These are phyloP conservation scores for Amanita subjunquillea DNA, from an alignment of 768 basidiomycete species.

Conservation along the genomic window DNA sequence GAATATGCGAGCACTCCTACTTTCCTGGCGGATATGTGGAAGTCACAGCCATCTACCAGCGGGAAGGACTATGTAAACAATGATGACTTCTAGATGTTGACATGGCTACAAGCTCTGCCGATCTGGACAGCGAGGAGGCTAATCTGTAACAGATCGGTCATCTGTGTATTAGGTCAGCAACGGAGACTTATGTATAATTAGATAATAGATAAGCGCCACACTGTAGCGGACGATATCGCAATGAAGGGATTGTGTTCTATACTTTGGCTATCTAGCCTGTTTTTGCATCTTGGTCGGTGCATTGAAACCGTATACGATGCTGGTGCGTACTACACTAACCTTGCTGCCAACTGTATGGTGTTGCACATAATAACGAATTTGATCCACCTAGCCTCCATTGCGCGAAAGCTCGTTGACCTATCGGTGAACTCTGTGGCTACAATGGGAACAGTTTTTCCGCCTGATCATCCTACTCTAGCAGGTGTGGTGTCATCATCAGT, in stretches of 20 bases:
- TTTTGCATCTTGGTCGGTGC: slow-evolving; percentile 5
- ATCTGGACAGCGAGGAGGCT: background rate
- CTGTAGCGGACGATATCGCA: background rate
- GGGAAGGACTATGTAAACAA: slow-evolving; percentile 29
- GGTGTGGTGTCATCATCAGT: slow-evolving; percentile 16
- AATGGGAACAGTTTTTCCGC: slow-evolving; percentile 40
- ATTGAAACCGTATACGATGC: slow-evolving; percentile 38
- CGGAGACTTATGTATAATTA: too few species aligned
- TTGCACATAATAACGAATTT: background rate
- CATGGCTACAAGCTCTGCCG: background rate
- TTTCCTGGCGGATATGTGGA: slow-evolving; percentile 62
- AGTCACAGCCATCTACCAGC: slow-evolving; percentile 39
- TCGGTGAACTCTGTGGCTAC: slow-evolving; percentile 30
- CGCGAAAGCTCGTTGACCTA: slow-evolving; percentile 28
- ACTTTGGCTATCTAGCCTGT: background rate
- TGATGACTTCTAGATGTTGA: slow-evolving; percentile 53
- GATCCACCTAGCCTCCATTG: slow-evolving; percentile 25
- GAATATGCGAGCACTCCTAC: slow-evolving; percentile 65
- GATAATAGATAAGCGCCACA: too few species aligned
- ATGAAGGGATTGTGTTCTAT: background rate
- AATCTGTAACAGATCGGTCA: background rate
- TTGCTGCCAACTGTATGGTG: background rate
- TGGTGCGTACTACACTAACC: slow-evolving; percentile 19
- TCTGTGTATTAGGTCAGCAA: too few species aligned
- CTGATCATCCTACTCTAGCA: slow-evolving; percentile 25